Percentiles rank a stretch among this genome's conserved stretches.
These are phyloP conservation scores for Xanthoceras sorbifolium DNA, from an alignment of 345 rosid species.

Conservation along the genomic window DNA sequence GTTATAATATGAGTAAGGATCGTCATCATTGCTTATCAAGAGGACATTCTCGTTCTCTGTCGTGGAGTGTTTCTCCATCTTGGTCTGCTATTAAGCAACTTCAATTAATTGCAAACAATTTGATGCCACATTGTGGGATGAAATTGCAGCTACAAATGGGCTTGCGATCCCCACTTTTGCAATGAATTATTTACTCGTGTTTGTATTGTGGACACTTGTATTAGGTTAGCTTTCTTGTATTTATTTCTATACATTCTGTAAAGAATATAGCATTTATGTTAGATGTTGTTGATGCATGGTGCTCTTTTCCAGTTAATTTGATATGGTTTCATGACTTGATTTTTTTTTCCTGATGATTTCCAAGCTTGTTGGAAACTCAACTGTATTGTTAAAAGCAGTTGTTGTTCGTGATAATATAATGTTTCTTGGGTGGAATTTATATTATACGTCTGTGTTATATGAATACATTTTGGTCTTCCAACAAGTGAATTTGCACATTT, in stretches of 20 bases:
- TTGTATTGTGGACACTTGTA: constrained; percentile 44
- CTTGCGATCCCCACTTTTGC: constrained; percentile 33
- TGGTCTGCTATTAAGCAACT: constrained; percentile 52
- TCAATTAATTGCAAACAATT: constrained; percentile 34
- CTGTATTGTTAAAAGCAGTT: constrained; percentile 3
- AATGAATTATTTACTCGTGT: constrained; percentile 34
- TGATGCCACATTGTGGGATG: constrained; percentile 34
- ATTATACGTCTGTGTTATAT: not conserved
- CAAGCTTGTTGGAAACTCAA: not conserved
- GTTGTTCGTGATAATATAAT: not conserved
- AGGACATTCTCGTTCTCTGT: constrained; percentile 45
- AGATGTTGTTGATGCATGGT: not conserved
- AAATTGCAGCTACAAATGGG: constrained; percentile 40
- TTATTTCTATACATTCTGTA: constrained; percentile 16
- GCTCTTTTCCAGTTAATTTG: not conserved
- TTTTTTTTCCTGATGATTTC: not conserved
- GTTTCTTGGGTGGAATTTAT: not conserved
- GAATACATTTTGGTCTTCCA: too few species aligned
- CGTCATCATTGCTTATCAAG: constrained; percentile 12
- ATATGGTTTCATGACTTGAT: not conserved
- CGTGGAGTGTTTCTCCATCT: constrained; percentile 47
- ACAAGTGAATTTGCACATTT: too few species aligned
- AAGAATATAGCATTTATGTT: constrained; percentile 6
- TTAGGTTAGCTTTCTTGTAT: constrained; percentile 23
- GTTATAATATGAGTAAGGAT: constrained; percentile 21